Percentiles rank a stretch among this genome's conserved stretches.
These are phyloP conservation scores for Metarhizium album DNA, from an alignment of 2,329 filamentous ascomycete genomes.

Conservation along the genomic window DNA sequence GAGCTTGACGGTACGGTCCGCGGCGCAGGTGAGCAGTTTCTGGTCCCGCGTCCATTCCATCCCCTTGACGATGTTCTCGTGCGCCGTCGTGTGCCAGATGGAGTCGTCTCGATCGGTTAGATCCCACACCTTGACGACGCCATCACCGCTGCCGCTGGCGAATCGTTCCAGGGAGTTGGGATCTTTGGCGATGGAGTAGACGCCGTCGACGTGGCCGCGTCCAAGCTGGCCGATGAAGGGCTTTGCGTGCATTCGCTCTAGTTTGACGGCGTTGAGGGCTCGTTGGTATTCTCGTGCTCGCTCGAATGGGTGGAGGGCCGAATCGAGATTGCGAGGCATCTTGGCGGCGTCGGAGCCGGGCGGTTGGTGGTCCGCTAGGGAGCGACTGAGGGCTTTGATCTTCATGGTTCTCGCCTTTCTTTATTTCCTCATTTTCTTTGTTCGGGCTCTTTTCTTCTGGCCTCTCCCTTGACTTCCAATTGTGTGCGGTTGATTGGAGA, in stretches of 20 bases:
- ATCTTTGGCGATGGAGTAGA: slow-evolving; percentile 70
- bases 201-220: slow-evolving; percentile 81
- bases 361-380: slow-evolving; percentile 52
- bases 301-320: slow-evolving; percentile 82
- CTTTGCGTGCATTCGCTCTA: slow-evolving; percentile 78
- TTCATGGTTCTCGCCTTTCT: too few relatives aligned
- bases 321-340: slow-evolving; percentile 64
- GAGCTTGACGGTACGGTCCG: slow-evolving; percentile 78
- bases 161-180: slow-evolving; percentile 62
- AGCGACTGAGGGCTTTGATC: slow-evolving; percentile 57
- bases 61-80: slow-evolving; percentile 89
- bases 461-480: too few relatives aligned
- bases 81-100: slow-evolving; percentile 63
- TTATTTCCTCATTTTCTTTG: too few relatives aligned
- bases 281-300: slow-evolving; percentile 62
- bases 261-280: slow-evolving; percentile 67
- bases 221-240: slow-evolving; percentile 78
- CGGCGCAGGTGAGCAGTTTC: slow-evolving; percentile 77
- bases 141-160: slow-evolving; percentile 81
- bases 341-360: slow-evolving; percentile 56
- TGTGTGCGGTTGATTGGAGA: too few relatives aligned
- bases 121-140: slow-evolving; percentile 89
- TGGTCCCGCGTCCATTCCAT: slow-evolving; percentile 80
- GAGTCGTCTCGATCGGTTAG: slow-evolving; percentile 59
- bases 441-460: too few relatives aligned